These are phyloP conservation scores for Sporothrix globosa DNA, from an alignment of 2,329 filamentous ascomycete genomes.

Conservation along the genomic window DNA sequence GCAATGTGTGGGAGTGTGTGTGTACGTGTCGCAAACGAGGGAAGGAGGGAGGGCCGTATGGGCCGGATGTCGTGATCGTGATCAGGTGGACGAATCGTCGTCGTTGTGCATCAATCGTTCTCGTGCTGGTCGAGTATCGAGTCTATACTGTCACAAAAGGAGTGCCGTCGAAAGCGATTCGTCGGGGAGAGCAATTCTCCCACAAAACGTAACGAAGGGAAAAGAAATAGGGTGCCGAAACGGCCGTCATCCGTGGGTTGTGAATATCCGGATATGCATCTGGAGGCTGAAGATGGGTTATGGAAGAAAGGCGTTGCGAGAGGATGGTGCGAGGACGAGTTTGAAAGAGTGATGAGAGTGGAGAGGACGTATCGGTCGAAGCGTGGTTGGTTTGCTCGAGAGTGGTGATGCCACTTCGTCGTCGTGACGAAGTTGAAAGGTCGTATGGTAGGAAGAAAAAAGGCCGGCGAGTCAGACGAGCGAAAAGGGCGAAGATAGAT, in stretches of 20 bases:
- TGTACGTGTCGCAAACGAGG: neutral
- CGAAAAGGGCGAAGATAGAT: neutral
- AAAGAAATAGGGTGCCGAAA: conserved; percentile 30
- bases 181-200: neutral
- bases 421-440: conserved; percentile 4
- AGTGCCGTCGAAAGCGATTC: neutral
- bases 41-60: neutral
- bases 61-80: neutral
- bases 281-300: conserved; percentile 15
- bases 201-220: neutral
- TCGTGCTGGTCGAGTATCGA: neutral
- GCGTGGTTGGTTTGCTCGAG: conserved; percentile 1
- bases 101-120: neutral
- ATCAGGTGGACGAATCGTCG: neutral
- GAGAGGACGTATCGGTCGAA: neutral
- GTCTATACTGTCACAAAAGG: neutral
- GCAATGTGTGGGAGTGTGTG: neutral
- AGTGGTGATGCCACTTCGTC: conserved; percentile 8
- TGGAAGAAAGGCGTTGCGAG: neutral
- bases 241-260: conserved; percentile 35
- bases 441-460: conserved; percentile 3
- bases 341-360: neutral
- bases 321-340: neutral
- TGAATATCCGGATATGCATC: conserved; percentile 33
- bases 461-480: neutral